Percentiles rank a stretch among this genome's conserved stretches.
phyloP scores from a whole-genome alignment of 768 basidiomycete genomes.

The Agrocybe praecox region DNA sequence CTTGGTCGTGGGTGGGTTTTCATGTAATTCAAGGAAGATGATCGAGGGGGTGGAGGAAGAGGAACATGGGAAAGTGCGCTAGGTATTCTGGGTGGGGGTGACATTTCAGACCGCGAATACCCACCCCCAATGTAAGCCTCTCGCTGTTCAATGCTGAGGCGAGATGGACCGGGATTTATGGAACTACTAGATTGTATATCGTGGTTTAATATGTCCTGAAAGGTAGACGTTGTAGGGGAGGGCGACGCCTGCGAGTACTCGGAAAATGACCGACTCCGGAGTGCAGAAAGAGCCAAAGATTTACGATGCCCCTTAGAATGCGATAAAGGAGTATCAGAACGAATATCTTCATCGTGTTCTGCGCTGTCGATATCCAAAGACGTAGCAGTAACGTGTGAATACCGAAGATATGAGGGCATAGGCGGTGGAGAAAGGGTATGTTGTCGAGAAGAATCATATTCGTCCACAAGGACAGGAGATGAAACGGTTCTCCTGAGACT shows the following conservation, averaged over 20 bases:
- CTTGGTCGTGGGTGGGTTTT: conserved; percentile 9
- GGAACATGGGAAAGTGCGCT: conserved; percentile 59
- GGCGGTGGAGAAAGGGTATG: conserved; percentile 49
- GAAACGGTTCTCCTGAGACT: conserved; percentile 52
- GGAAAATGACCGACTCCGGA: conserved; percentile 58
- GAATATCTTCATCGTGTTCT: conserved; percentile 17
- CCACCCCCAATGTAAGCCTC: conserved; percentile 25
- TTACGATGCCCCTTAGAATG: conserved; percentile 40
- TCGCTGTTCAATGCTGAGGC: conserved; percentile 27
- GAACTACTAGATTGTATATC: conserved; percentile 23
- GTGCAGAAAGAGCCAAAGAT: conserved; percentile 54
- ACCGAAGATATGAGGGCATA: conserved; percentile 25
- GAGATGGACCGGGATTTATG: conserved; percentile 26
- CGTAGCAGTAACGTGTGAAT: conserved; percentile 31
- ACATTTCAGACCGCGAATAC: conserved; percentile 41
- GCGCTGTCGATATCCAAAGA: conserved; percentile 30
- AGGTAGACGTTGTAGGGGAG: conserved; percentile 76
- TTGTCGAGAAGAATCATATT: conserved; percentile 34
- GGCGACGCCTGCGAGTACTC: conserved; percentile 67
- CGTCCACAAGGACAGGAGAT: conserved; percentile 53
- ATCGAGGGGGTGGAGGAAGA: conserved; percentile 59
- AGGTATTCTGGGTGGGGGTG: conserved; percentile 65
- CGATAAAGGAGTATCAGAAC: conserved; percentile 35
- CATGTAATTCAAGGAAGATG: conserved; percentile 31
- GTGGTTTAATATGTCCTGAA: conserved; percentile 58